Evolutionary conservation across 441 rosid species (phyloP), one percentile per base, ranked within the genome.

Genomic region (Syzygium malaccense): DNA sequence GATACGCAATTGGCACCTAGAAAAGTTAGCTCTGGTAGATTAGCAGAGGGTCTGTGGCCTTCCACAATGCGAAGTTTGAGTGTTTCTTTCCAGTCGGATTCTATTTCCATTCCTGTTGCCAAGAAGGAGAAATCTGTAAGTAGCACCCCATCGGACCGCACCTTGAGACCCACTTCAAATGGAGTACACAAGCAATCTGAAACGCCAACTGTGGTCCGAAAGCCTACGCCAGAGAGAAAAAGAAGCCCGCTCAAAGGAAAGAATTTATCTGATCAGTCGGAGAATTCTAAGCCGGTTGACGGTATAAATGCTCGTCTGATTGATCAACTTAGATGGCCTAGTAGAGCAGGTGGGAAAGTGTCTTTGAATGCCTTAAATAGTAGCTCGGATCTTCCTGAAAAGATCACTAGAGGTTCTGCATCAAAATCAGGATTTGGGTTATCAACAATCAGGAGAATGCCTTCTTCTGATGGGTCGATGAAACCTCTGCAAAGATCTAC

Each of bases 41-140:
- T 96, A 90, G 97, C 97, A 7, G 99, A 98, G 91, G 92, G 98
- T 89, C 93, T 98, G 93, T 98, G 99, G 99, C 99, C 99, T 90
- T 98, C 99, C 87, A 98, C 99, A 20, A 98, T 98, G 99, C 94
- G 99, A 93, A 98, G 98, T 93, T 98, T 97, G 89, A 98, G 95
- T 86, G 98, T 94, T 88, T 96, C 99, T 5, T 96, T 98, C 93
- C 99, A 98, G 94, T 96, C 98, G 1, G 99, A 96, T 95, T 89
- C 92, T 60, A 94, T 95, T 92, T 98, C 99, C 12, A 91, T 97
- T 92, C 97, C 98, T 71, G 92, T 94, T 80, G 93, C 95, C 89
- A 97, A 95, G 95, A 98, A 94, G 93, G 99, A 96, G 93, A 98
- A 94, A 93, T 95, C 96, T 45, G 92, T 89, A 88, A 91, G 91